Evolutionary conservation across 2,329 filamentous ascomycete genomes (phyloP).

Genomic region (Trichoderma hamatum): DNA sequence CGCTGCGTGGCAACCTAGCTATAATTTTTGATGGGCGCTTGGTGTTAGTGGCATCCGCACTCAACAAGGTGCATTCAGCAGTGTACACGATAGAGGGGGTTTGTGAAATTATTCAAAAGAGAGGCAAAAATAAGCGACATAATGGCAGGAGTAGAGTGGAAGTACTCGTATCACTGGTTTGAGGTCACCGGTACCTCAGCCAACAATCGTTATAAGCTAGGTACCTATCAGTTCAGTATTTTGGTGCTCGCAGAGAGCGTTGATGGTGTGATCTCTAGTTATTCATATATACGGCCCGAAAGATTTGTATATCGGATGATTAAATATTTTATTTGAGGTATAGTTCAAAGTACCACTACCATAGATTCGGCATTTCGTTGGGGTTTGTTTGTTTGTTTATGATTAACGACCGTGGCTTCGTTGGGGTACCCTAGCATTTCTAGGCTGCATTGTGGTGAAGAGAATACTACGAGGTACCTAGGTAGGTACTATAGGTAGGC

Average conservation of each 20-base stretch:
- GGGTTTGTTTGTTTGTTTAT: no score
- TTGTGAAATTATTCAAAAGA: neutral
- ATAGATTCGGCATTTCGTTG: neutral
- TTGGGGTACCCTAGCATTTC: neutral
- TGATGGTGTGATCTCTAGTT: no score
- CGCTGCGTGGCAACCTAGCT: neutral
- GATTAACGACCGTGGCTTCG: no score
- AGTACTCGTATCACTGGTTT: no score
- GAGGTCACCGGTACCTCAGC: no score
- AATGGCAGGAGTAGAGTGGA: no score
- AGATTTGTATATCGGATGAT: neutral
- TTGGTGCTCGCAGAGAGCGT: no score
- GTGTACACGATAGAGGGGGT: neutral
- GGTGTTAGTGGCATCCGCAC: neutral
- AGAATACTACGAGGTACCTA: neutral
- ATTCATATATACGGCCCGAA: neutral
- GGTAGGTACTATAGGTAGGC: no score
- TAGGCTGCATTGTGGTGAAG: neutral
- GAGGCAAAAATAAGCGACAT: neutral
- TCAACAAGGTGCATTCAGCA: neutral
- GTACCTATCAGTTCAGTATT: neutral
- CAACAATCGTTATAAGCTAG: neutral
- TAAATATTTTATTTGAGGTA: neutral
- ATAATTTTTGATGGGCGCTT: no score
- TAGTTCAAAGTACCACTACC: neutral